Evolutionary conservation across 148 eudicot species (phyloP).

Genomic region (Camellia sinensis): DNA sequence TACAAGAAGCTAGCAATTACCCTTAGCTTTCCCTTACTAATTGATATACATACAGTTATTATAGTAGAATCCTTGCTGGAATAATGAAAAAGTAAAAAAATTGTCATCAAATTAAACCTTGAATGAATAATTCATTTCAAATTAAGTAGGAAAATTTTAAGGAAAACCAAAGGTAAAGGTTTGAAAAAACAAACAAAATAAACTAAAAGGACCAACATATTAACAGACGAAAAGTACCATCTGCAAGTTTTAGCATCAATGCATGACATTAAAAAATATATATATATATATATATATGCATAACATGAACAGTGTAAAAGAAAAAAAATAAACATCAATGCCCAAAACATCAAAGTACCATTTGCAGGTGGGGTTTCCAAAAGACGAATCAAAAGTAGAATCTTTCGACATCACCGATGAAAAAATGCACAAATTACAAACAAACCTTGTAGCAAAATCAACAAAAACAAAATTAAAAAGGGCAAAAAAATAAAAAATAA

Average conservation of each 20-base stretch:
- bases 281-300: no score
- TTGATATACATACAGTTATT: not conserved
- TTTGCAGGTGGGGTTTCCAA: not conserved
- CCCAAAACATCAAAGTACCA: not conserved
- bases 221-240: not conserved
- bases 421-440: constrained; percentile 2
- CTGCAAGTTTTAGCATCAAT: constrained; percentile 5
- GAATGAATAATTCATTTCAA: not conserved
- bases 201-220: not conserved
- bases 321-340: not conserved
- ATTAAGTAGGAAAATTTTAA: not conserved
- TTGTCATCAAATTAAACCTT: not conserved
- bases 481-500: not conserved
- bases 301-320: not conserved
- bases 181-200: not conserved
- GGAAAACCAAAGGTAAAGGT: not conserved
- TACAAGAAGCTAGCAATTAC: not conserved
- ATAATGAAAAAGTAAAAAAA: not conserved
- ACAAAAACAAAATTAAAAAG: not conserved
- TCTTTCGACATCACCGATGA: not conserved
- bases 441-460: not conserved
- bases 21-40: not conserved
- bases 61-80: not conserved
- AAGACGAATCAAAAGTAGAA: not conserved
- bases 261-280: no score